Percentiles rank a stretch among this genome's conserved stretches.
phyloP scores from a whole-genome alignment of 148 eudicot species.

The Nepenthes gracilis region DNA sequence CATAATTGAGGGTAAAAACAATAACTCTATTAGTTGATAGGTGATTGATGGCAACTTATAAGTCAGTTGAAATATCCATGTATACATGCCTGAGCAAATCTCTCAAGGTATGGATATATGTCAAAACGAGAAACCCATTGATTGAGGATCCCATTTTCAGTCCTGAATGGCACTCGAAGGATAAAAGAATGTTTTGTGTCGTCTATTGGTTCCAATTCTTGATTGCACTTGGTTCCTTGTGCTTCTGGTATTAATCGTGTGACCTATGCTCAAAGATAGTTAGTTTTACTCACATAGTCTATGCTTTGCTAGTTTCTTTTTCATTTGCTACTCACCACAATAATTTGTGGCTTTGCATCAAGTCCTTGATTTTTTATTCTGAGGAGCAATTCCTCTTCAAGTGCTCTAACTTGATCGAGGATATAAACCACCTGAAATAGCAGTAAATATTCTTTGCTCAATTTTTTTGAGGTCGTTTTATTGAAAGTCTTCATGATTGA shows the following conservation, averaged over 20 bases:
- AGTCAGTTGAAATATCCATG: neutral
- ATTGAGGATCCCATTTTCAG: constrained; percentile 51
- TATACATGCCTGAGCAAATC: constrained; percentile 56
- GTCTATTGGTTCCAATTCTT: constrained; percentile 50
- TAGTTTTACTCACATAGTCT: neutral
- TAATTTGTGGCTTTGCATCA: constrained; percentile 69
- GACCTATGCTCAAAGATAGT: constrained; percentile 30
- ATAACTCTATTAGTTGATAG: neutral
- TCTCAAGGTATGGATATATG: constrained; percentile 85
- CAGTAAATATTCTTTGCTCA: neutral
- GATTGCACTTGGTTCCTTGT: constrained; percentile 74
- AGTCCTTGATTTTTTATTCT: constrained; percentile 86
- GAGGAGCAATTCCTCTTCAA: constrained; percentile 75
- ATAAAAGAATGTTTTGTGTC: constrained; percentile 79
- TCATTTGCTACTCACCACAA: constrained; percentile 47
- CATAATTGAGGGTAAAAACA: neutral
- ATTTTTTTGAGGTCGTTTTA: neutral
- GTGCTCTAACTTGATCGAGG: constrained; percentile 87
- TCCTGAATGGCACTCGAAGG: constrained; percentile 76
- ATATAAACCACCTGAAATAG: constrained; percentile 77
- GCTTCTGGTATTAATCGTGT: constrained; percentile 93
- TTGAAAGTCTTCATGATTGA: neutral
- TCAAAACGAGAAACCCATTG: constrained; percentile 96
- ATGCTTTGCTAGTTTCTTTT: neutral
- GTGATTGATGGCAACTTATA: neutral